Conservation (phyloP, 257 asterid species). For the Ehretia macrophylla region DNA sequence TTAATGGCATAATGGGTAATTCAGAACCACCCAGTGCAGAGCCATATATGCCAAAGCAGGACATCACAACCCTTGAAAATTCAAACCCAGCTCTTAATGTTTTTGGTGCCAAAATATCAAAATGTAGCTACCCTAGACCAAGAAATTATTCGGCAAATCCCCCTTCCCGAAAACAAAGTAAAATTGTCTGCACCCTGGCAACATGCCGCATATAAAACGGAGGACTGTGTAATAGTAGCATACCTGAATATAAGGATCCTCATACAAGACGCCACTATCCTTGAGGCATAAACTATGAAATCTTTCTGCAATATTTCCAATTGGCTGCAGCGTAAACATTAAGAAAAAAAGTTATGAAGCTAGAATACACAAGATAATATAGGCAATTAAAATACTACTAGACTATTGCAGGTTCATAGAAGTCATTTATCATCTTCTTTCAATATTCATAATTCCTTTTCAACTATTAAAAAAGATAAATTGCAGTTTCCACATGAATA, state of each 20-base stretch:
- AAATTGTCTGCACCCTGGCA: not conserved
- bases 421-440: too few species aligned
- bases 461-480: not conserved
- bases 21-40: not conserved
- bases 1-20: not conserved
- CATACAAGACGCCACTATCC: slow-evolving; percentile 92
- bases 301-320: slow-evolving; percentile 81
- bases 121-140: not conserved
- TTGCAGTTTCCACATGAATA: not conserved
- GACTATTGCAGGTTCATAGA: too few species aligned
- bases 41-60: slow-evolving; percentile 9
- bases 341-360: slow-evolving; percentile 19
- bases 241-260: slow-evolving; percentile 94
- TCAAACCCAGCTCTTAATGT: too few species aligned
- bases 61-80: not conserved
- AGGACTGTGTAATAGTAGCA: slow-evolving; percentile 11
- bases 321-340: slow-evolving; percentile 54
- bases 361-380: not conserved
- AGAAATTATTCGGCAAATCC: not conserved
- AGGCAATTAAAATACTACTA: not conserved
- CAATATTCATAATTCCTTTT: too few species aligned
- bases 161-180: not conserved
- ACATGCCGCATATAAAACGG: not conserved
- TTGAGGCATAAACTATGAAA: slow-evolving; percentile 75
- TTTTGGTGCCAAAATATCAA: too few species aligned